Evolutionary conservation across 768 basidiomycete species (phyloP).

Genomic region (Tylopilus vinaceipallidus): DNA sequence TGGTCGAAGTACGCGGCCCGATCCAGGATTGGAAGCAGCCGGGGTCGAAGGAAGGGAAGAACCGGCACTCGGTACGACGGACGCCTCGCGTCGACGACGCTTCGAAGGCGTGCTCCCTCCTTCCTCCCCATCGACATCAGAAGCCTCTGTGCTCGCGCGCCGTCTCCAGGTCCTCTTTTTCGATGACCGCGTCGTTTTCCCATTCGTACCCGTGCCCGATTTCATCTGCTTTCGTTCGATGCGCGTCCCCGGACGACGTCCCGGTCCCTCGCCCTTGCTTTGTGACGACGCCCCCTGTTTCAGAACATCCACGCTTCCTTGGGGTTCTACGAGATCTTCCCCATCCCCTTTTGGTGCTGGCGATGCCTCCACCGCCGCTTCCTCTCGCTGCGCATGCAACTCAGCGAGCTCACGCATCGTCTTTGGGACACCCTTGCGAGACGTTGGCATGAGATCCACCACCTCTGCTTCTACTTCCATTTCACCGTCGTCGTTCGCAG

Average conservation of each 20-base stretch:
- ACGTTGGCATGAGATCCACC: conserved; percentile 11
- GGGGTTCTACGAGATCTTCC: conserved; percentile 1
- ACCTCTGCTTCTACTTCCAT: conserved; percentile 13
- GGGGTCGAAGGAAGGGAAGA: conserved; percentile 3
- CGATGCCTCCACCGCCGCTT: background rate
- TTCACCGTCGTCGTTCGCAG: conserved; percentile 10
- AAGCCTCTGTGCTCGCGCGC: conserved; percentile 22
- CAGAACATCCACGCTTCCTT: conserved; percentile 3
- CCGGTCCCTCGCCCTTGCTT: conserved; percentile 5
- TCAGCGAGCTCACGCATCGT: conserved; percentile 69
- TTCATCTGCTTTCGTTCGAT: background rate
- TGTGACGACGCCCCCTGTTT: background rate
- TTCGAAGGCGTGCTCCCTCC: conserved; percentile 25
- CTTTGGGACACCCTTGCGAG: conserved; percentile 39
- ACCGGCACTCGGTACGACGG: conserved; percentile 1
- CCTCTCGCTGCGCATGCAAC: conserved; percentile 10
- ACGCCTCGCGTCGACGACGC: conserved; percentile 30
- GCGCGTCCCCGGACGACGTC: conserved; percentile 6
- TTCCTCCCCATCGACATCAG: conserved; percentile 21
- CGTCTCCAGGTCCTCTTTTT: conserved; percentile 28
- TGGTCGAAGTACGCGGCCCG: conserved; percentile 57
- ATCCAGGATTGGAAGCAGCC: conserved; percentile 19
- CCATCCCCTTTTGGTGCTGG: conserved; percentile 24
- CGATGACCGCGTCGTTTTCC: conserved; percentile 15
- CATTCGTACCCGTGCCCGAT: background rate